Evolutionary conservation across 2,329 filamentous ascomycete species (phyloP).

Genomic region (Penicillium glabrum): DNA sequence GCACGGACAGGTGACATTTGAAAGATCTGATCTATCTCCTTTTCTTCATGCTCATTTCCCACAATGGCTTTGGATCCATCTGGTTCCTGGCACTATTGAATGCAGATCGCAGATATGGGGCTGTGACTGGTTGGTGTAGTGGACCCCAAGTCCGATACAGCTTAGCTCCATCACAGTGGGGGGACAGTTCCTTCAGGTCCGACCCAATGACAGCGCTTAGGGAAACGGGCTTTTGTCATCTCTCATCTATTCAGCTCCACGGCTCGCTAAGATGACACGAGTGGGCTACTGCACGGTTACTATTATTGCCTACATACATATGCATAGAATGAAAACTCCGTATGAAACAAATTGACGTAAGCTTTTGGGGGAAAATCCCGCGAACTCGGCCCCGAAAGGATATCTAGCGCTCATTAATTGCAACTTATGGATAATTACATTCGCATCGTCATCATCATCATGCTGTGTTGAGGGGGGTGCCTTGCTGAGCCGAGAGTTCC

Average conservation of each 20-base stretch:
- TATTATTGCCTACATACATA: background rate
- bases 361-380: background rate
- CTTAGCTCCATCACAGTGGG: conserved; percentile 2
- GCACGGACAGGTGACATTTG: background rate
- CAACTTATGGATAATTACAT: background rate
- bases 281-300: background rate
- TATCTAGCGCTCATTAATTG: background rate
- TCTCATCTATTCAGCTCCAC: background rate
- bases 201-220: background rate
- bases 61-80: conserved; percentile 6
- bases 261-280: background rate
- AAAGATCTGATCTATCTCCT: conserved; percentile 2
- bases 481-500: conserved; percentile 30
- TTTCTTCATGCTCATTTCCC: conserved; percentile 12
- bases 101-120: conserved; percentile 1
- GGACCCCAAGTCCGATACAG: background rate
- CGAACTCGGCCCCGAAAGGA: background rate
- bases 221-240: background rate
- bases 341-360: background rate
- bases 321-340: background rate
- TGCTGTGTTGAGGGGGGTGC: conserved; percentile 21
- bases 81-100: conserved; percentile 20
- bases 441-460: background rate
- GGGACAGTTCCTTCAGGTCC: background rate
- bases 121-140: conserved; percentile 13